Evolutionary conservation across 2,329 filamentous ascomycete genomes (phyloP).

Genomic region (Cercospora citrullina): DNA sequence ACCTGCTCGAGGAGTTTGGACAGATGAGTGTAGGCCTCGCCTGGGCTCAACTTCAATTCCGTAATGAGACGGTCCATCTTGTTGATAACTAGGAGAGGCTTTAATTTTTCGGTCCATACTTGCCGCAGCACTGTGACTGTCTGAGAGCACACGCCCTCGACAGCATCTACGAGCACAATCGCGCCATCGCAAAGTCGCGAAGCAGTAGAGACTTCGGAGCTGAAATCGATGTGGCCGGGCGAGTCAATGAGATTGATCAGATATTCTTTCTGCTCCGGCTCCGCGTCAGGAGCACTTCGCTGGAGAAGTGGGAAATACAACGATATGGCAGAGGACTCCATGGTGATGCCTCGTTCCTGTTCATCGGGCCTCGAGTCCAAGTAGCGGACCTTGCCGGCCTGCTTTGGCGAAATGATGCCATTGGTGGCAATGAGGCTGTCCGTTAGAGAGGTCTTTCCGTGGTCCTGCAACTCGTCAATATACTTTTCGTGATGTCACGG

Average conservation of each 20-base stretch:
- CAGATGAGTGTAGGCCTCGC: slow-evolving; percentile 85
- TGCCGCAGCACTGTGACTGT: slow-evolving; percentile 95
- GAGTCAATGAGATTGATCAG: slow-evolving; percentile 98
- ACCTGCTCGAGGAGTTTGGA: slow-evolving; percentile 91
- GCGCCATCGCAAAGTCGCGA: slow-evolving; percentile 93
- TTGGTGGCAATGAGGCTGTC: slow-evolving; percentile 97
- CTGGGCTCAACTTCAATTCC: slow-evolving; percentile 89
- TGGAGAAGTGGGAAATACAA: slow-evolving; percentile 91
- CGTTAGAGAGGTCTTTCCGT: slow-evolving; percentile 96
- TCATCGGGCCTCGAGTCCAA: slow-evolving; percentile 95
- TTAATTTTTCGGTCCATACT: slow-evolving; percentile 92
- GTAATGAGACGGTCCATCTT: slow-evolving; percentile 96
- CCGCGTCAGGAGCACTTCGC: slow-evolving; percentile 59
- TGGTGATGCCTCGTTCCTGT: slow-evolving; percentile 95
- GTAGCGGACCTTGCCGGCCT: slow-evolving; percentile 97
- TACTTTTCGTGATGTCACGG: neutral
- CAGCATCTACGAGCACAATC: slow-evolving; percentile 90
- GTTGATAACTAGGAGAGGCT: slow-evolving; percentile 92
- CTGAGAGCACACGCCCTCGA: slow-evolving; percentile 97
- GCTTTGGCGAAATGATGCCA: slow-evolving; percentile 96
- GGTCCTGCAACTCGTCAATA: slow-evolving; percentile 59
- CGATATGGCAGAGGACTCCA: slow-evolving; percentile 98
- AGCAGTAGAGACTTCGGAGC: slow-evolving; percentile 94
- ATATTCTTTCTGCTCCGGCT: slow-evolving; percentile 73
- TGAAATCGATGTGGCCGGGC: slow-evolving; percentile 97